Evolutionary conservation across 179 eudicot genomes (phyloP), one percentile per base, ranked within the genome.

Genomic region (Camellia oleifera): DNA sequence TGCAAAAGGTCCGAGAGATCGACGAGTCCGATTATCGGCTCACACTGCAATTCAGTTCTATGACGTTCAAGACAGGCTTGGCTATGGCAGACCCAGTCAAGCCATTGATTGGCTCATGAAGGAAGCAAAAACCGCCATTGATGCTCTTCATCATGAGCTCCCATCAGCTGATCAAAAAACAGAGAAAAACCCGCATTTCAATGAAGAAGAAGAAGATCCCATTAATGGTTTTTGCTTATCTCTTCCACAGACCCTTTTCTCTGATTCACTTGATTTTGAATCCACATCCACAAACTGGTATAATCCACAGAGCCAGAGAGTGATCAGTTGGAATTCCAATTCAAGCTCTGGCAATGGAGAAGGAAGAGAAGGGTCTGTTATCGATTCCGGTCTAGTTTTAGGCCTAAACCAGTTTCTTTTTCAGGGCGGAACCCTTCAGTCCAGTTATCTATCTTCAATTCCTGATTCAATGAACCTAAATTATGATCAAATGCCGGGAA

Each of bases 81-180:
- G 77, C 67, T 60, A 45, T 44, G 66, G 20, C 53, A 15, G 77
- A 7, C 77, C 77, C 1, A 75, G 77, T 18, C 67, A 75, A 1
- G 77, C 77, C 77, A 58, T 75, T n/a, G 77, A 75, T 18, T 75
- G 77, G 77, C 77, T 75, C 32, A 75, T 75, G 77, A 75, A 60
- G 52, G 67, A 76, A 42, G 78, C 78, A 4, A 76, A 76, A 62
- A 23, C 78, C 0, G 54, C 78, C 78, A 76, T 76, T 48, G 78
- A 76, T 10, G 78, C 69, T 45, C 78, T 76, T 5, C 5, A 32
- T 32, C 40, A 75, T 5, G 18, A 44, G 18, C 14, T 40, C 2
- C 72, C 72, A 5, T 61, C 77, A 4, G 2, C 48, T 14, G 26
- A 4, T 18, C 67, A 17, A 44, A n/a, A 18, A 44, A 56, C 69